Conservation (phyloP, 176 grass and related monocot genomes). For the Phoenix dactylifera region DNA sequence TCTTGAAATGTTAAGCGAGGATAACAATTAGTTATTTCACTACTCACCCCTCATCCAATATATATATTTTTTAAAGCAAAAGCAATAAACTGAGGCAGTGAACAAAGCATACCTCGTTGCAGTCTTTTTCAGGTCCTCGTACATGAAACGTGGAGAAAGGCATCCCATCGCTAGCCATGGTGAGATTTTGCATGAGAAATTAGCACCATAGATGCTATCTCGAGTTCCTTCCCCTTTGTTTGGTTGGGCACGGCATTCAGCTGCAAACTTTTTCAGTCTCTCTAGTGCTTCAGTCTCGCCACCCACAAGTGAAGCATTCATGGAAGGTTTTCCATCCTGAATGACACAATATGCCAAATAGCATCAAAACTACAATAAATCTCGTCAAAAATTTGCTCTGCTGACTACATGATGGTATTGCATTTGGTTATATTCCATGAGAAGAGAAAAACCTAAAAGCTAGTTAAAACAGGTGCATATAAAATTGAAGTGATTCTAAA, state of each 20-base stretch:
- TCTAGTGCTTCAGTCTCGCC: slow-evolving; percentile 81
- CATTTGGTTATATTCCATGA: too few species aligned
- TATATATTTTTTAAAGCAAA: background rate
- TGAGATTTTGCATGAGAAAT: slow-evolving; percentile 98
- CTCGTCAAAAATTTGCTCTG: too few species aligned
- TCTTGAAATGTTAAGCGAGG: too few species aligned
- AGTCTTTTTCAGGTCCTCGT: slow-evolving; percentile 91
- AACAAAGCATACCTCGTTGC: slow-evolving; percentile 39
- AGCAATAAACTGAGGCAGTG: background rate
- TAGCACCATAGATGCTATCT: slow-evolving; percentile 82
- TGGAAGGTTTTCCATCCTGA: slow-evolving; percentile 58
- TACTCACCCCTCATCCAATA: too few species aligned
- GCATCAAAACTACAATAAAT: background rate
- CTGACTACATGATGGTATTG: too few species aligned
- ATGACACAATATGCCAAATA: slow-evolving; percentile 8
- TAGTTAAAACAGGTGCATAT: too few species aligned
- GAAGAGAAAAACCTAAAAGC: too few species aligned
- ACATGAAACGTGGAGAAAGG: slow-evolving; percentile 94
- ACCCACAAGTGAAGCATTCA: slow-evolving; percentile 58
- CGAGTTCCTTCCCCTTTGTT: slow-evolving; percentile 44
- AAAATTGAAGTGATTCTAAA: too few species aligned
- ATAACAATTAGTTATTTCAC: too few species aligned
- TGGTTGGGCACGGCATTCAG: slow-evolving; percentile 56
- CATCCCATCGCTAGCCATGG: slow-evolving; percentile 92
- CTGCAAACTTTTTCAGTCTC: slow-evolving; percentile 74